Evolutionary conservation across 441 rosid species (phyloP), one percentile per base, ranked within the genome.

Genomic region (Brassica hybrid): DNA sequence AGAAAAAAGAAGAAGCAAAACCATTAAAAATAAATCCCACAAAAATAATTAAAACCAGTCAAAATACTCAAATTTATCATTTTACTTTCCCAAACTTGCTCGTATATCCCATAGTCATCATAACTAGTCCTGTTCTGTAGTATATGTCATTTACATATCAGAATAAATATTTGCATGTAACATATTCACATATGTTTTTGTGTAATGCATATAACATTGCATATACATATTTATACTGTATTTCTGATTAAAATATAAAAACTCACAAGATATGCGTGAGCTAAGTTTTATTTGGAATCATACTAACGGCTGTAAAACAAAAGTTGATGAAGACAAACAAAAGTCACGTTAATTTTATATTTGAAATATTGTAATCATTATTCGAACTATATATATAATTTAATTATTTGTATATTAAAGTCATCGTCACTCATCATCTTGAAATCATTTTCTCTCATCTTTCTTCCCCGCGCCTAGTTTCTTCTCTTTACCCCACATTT

Each of bases 401-500:
- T n/a, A n/a, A n/a, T n/a, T n/a, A 56, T 50, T 12, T 10, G n/a
- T 43, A 32, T 5, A 4, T 43, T 5, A 12, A 12, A 1, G 4
- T 4, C 9, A 54, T 56, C 25, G 17, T 17, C 58, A 65, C 10
- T 65, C 69, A 52, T 64, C 17, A 78, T 69, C 57, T 68, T 73
- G 73, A 79, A 74, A 34, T 23, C 48, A 34, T 21, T 60, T 25
- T 61, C 59, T 41, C 75, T 68, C 74, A 52, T 70, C 45, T 57
- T 12, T 61, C 66, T 36, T 76, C 77, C 69, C 65, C 69, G 78
- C 81, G 38, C 58, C 17, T 41, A n/a, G 21, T 54, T 9, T 58
- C 59, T 75, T 10, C 66, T 54, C 70, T 27, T 41, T 65, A n/a
- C 57, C 48, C 62, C 57, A 50, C 77, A 61, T 41, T 69, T 61